phyloP scores from a whole-genome alignment of 495 filamentous ascomycete genomes.

The Xylaria intraflava region DNA sequence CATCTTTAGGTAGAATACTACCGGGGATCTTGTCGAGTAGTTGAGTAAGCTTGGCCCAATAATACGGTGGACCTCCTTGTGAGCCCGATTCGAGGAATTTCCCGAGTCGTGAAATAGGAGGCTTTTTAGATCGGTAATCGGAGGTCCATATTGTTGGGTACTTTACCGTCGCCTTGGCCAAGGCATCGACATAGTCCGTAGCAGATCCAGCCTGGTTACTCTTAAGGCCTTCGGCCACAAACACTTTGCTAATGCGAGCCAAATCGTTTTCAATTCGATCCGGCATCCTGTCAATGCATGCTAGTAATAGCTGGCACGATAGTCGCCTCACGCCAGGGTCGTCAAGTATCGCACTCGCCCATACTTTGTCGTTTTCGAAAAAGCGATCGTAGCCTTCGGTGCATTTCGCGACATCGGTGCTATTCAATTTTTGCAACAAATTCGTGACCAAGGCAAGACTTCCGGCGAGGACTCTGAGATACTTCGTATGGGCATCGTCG shows the following conservation, averaged over 20 bases:
- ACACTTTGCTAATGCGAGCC: conserved; percentile 52
- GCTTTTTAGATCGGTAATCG: conserved; percentile 58
- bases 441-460: conserved; percentile 51
- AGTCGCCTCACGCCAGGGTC: conserved; percentile 68
- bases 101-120: conserved; percentile 55
- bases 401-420: conserved; percentile 47
- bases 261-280: conserved; percentile 46
- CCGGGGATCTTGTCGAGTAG: conserved; percentile 57
- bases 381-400: conserved; percentile 46
- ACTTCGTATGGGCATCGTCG: conserved; percentile 81
- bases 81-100: conserved; percentile 80
- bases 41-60: conserved; percentile 60
- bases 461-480: conserved; percentile 67
- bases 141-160: conserved; percentile 71
- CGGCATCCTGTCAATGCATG: conserved; percentile 50
- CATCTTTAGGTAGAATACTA: conserved; percentile 27
- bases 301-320: conserved; percentile 60
- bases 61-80: conserved; percentile 59
- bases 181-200: conserved; percentile 55
- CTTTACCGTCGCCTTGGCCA: conserved; percentile 54
- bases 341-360: conserved; percentile 60
- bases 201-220: conserved; percentile 66
- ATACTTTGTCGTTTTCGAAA: conserved; percentile 58
- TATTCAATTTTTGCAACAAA: conserved; percentile 42
- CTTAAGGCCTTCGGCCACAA: conserved; percentile 64